Evolutionary conservation across 768 basidiomycete species (phyloP).

Genomic region (Suillus clintonianus): DNA sequence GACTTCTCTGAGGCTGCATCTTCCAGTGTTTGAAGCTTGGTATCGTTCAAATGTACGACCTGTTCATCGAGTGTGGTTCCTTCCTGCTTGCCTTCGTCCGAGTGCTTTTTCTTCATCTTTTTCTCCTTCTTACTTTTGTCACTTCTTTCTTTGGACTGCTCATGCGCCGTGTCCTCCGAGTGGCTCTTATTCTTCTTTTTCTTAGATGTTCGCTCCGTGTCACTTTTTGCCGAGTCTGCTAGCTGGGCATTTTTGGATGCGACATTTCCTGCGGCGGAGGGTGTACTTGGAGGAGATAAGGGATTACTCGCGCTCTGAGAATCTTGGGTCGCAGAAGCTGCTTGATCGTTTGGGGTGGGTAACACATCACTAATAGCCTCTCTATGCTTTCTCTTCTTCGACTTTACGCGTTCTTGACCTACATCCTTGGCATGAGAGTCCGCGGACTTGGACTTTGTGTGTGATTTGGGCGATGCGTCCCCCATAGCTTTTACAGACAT

Average conservation of each 20-base stretch:
- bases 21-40: not conserved
- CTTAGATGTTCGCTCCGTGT: slow-evolving; percentile 11
- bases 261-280: not conserved
- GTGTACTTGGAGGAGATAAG: not conserved
- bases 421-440: not conserved
- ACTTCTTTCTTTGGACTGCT: not conserved
- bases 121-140: slow-evolving; percentile 7
- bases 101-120: slow-evolving; percentile 12
- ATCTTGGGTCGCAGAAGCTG: not conserved
- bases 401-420: not conserved
- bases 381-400: not conserved
- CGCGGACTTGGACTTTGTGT: slow-evolving; percentile 7
- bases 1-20: not conserved
- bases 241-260: not conserved
- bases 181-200: slow-evolving; percentile 18
- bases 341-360: not conserved
- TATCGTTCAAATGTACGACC: not conserved
- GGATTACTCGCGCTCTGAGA: not conserved
- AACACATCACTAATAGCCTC: not conserved
- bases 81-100: slow-evolving; percentile 3
- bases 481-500: not conserved
- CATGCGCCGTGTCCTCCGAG: slow-evolving; percentile 2
- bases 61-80: not conserved
- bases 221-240: not conserved
- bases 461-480: slow-evolving; percentile 9